Evolutionary conservation across 768 basidiomycete species (phyloP), one percentile per base, ranked within the genome.

Genomic region (Gymnopilus dilepis): DNA sequence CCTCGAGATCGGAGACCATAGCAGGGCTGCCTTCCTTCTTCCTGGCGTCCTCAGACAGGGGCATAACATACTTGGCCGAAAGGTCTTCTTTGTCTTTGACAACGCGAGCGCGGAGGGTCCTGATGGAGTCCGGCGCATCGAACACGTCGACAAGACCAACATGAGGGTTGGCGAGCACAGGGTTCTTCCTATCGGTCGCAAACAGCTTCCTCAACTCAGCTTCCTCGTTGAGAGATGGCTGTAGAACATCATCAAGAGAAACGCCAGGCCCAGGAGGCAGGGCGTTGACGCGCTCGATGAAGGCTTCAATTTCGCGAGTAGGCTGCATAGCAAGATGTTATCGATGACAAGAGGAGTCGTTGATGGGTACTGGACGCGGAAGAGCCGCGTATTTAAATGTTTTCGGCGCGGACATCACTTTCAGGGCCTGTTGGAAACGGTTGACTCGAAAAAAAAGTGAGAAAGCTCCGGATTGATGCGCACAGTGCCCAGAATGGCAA

Each of bases 101-200:
- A 40, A 82, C 76, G 17, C 87, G 73, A 4, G 85, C 82, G 45
- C 83, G 74, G 6, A 84, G 84, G n/a, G 71, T 80, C 26, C 82
- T 76, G 66, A 86, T 80, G 2, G 61, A 58, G 26, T 77, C 78
- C 4, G 59, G 82, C 0, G 84, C 83, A 26, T 73, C 78, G 70
- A 87, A 88, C 2, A 87, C 77, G 58, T 87, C 84, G 62, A 87
- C 82, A 17, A 88, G 83, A 4, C 86, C 86, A 47, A 87, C 84
- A 60, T 82, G 69, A 3, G 81, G 81, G 63, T 85, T 77, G 15
- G 68, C 61, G 28, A 87, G 76, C 26, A 82, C 79, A 9, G 70
- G 19, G 58, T 84, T 80, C 47, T 63, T 61, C 69, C 77, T 81
- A 64, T 87, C 34, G 15, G 34, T 37, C 34, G 34, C 34, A 8